phyloP scores from a whole-genome alignment of 1,139 yeast genomes.

The Candida dubliniensis region DNA sequence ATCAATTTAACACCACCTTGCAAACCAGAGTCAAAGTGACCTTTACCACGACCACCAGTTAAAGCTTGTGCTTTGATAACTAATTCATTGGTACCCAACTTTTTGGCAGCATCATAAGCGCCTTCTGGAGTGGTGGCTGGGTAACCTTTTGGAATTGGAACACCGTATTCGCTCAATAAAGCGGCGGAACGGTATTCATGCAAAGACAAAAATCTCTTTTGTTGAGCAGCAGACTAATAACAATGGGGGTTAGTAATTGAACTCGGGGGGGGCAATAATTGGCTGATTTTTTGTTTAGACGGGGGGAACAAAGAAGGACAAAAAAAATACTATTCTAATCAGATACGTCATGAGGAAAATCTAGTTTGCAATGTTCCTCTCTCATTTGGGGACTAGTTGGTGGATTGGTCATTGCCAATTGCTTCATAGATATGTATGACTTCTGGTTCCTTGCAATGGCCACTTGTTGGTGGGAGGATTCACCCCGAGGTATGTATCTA shows the following conservation, averaged over 20 bases:
- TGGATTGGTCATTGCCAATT: too few species aligned
- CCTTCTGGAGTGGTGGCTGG: constrained; percentile 91
- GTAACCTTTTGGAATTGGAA: constrained; percentile 87
- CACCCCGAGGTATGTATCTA: too few species aligned
- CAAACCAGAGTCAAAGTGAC: constrained; percentile 92
- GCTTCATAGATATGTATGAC: too few species aligned
- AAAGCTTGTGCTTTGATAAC: constrained; percentile 98
- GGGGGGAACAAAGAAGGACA: not conserved
- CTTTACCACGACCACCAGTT: constrained; percentile 99
- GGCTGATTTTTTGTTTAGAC: not conserved
- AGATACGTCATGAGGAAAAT: too few species aligned
- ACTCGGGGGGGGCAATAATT: not conserved
- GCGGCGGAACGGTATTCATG: constrained; percentile 98
- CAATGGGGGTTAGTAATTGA: constrained; percentile 11
- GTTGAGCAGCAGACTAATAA: constrained; percentile 22
- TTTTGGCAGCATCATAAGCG: constrained; percentile 76
- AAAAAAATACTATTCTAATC: not conserved
- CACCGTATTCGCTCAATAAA: constrained; percentile 75
- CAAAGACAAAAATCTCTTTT: constrained; percentile 75
- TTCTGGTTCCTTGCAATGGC: too few species aligned
- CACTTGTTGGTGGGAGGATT: too few species aligned
- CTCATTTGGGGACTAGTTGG: too few species aligned
- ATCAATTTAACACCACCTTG: constrained; percentile 96
- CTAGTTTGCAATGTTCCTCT: too few species aligned
- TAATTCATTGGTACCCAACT: constrained; percentile 68